phyloP scores from a whole-genome alignment of 2,329 filamentous ascomycete genomes.

The Leptographium galeiforme region DNA sequence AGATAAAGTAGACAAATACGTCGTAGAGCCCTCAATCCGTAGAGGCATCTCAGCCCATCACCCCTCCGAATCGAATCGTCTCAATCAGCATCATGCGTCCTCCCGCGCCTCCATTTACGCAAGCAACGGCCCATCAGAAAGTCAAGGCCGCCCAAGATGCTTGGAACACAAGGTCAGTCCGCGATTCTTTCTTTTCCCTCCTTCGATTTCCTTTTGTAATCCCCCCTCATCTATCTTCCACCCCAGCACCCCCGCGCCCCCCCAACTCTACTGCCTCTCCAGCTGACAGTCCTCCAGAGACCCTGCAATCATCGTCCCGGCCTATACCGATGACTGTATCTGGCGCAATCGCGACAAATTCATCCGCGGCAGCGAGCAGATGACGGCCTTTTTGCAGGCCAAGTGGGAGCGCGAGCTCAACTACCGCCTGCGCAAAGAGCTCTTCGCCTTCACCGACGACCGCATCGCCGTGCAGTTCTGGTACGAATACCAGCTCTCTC shows the following conservation, averaged over 20 bases:
- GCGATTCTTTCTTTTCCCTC: neutral
- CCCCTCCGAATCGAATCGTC: too few relatives aligned
- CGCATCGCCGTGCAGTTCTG: constrained; percentile 80
- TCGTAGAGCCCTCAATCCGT: too few relatives aligned
- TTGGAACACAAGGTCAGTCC: constrained; percentile 61
- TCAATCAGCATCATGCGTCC: neutral
- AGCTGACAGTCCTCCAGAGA: constrained; percentile 30
- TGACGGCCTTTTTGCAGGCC: constrained; percentile 51
- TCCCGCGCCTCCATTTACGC: constrained; percentile 42
- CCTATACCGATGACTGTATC: constrained; percentile 62
- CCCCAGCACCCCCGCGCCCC: too few relatives aligned
- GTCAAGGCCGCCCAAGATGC: constrained; percentile 74
- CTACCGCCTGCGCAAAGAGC: constrained; percentile 68
- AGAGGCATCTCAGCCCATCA: too few relatives aligned
- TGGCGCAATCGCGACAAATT: constrained; percentile 71
- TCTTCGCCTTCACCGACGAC: constrained; percentile 64
- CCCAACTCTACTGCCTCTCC: too few relatives aligned
- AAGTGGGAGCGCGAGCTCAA: constrained; percentile 64
- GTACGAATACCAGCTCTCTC: constrained; percentile 55
- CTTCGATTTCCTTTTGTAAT: neutral
- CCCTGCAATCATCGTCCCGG: constrained; percentile 50
- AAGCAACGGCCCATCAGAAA: constrained; percentile 56
- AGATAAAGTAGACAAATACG: too few relatives aligned
- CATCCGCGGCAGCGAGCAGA: constrained; percentile 52
- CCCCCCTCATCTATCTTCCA: neutral